phyloP scores from a whole-genome alignment of 202 grass and related monocot species.

The Zoysia matrella region DNA sequence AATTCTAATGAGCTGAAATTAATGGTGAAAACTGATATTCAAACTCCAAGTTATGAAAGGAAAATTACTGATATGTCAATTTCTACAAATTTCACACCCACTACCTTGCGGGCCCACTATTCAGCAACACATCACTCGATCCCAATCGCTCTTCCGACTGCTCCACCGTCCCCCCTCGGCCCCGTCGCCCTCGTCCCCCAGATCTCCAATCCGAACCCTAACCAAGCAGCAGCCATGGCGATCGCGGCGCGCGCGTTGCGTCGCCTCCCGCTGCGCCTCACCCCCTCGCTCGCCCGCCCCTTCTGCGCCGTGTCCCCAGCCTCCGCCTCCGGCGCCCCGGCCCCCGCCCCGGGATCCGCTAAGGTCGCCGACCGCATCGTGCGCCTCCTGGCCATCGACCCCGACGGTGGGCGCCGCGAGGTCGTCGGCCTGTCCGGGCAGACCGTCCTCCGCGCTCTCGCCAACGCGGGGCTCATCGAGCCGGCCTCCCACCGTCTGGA shows the following conservation, averaged over 20 bases:
- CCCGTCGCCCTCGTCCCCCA: conserved; percentile 7
- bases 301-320: conserved; percentile 51
- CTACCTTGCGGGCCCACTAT: neutral
- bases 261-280: conserved; percentile 55
- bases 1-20: no score
- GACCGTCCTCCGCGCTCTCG: conserved; percentile 81
- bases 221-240: conserved; percentile 53
- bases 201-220: conserved; percentile 60
- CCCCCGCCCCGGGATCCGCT: conserved; percentile 46
- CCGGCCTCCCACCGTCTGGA: conserved; percentile 90
- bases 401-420: conserved; percentile 68
- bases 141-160: neutral
- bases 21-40: no score
- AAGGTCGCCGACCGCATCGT: conserved; percentile 99
- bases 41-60: no score
- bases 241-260: conserved; percentile 70
- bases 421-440: conserved; percentile 76
- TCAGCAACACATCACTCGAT: conserved; percentile 3
- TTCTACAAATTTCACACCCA: neutral
- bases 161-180: neutral
- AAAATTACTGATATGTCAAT: no score
- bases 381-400: conserved; percentile 82
- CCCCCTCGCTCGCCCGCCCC: conserved; percentile 40
- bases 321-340: neutral
- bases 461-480: conserved; percentile 82